Evolutionary conservation across 2,329 filamentous ascomycete species (phyloP).

Genomic region (Fusarium algeriense): DNA sequence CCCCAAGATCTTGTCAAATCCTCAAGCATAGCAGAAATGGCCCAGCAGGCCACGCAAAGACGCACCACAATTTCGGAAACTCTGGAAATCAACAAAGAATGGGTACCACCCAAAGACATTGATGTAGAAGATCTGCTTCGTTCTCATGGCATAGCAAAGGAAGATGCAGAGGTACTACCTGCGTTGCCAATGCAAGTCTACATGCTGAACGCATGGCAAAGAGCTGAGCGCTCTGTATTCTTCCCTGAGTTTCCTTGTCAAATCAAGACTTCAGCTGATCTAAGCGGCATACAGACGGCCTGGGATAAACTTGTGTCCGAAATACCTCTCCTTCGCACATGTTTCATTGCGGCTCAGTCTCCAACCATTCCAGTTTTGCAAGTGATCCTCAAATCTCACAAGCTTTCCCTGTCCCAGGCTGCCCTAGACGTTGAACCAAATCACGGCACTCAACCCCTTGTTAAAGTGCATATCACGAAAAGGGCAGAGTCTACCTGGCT

Average conservation of each 20-base stretch:
- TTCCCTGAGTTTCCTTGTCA: slow-evolving; percentile 78
- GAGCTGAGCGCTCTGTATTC: slow-evolving; percentile 74
- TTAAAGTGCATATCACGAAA: slow-evolving; percentile 20
- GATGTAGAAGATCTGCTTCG: slow-evolving; percentile 55
- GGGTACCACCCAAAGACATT: slow-evolving; percentile 53
- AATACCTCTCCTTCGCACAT: slow-evolving; percentile 76
- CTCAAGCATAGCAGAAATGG: slow-evolving; percentile 75
- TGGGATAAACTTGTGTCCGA: slow-evolving; percentile 71
- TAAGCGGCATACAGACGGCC: slow-evolving; percentile 62
- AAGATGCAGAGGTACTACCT: slow-evolving; percentile 72
- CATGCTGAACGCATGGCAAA: slow-evolving; percentile 83
- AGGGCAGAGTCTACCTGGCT: slow-evolving; percentile 40
- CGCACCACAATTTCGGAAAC: not conserved
- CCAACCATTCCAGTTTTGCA: slow-evolving; percentile 71
- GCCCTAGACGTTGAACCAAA: not conserved
- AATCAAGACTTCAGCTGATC: slow-evolving; percentile 56
- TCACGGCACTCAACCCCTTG: slow-evolving; percentile 17
- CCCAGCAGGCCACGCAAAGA: slow-evolving; percentile 43
- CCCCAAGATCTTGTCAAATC: slow-evolving; percentile 79
- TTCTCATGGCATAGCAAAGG: slow-evolving; percentile 54
- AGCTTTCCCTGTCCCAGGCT: slow-evolving; percentile 9
- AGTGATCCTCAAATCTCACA: slow-evolving; percentile 59
- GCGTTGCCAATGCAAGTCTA: slow-evolving; percentile 83
- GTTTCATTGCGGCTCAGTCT: slow-evolving; percentile 67
- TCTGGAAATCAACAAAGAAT: slow-evolving; percentile 37